Percentiles rank a stretch among this genome's conserved stretches.
Evolutionary conservation across 495 filamentous ascomycete genomes (phyloP).

Genomic region (Penicillium psychrofluorescens): DNA sequence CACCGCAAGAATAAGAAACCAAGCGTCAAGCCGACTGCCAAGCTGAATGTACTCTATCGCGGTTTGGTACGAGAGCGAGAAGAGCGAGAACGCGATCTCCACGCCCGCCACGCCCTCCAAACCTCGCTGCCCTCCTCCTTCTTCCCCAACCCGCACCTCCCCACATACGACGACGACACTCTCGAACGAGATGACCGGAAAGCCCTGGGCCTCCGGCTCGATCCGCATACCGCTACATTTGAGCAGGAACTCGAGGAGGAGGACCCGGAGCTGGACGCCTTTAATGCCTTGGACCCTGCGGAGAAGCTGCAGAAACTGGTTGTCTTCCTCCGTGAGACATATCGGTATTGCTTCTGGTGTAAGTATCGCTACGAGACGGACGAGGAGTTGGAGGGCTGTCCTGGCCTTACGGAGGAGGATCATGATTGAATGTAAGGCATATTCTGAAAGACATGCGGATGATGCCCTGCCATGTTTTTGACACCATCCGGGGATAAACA

Average conservation of each 20-base stretch:
- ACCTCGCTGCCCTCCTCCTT: slow-evolving; percentile 48
- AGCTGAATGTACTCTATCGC: slow-evolving; percentile 73
- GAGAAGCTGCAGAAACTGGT: slow-evolving; percentile 62
- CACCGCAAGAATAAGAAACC: too few species aligned
- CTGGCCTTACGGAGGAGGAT: slow-evolving; percentile 84
- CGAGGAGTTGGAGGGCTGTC: slow-evolving; percentile 74
- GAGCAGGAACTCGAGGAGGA: slow-evolving; percentile 76
- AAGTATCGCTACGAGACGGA: slow-evolving; percentile 66
- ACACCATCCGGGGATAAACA: slow-evolving; percentile 1
- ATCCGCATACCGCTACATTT: slow-evolving; percentile 28
- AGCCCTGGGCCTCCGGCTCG: slow-evolving; percentile 39
- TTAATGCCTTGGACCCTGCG: slow-evolving; percentile 56
- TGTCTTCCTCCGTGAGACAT: slow-evolving; percentile 56
- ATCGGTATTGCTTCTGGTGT: slow-evolving; percentile 95
- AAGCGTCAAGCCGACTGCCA: slow-evolving; percentile 40
- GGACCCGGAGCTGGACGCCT: slow-evolving; percentile 78
- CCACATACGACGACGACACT: slow-evolving; percentile 44
- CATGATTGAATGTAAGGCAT: slow-evolving; percentile 54
- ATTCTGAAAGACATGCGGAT: slow-evolving; percentile 9
- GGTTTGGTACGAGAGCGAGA: slow-evolving; percentile 62
- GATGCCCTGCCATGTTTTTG: too few species aligned
- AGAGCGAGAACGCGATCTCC: slow-evolving; percentile 60
- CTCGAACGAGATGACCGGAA: slow-evolving; percentile 49
- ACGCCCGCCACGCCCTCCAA: slow-evolving; percentile 64
- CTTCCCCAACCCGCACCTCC: slow-evolving; percentile 39